phyloP scores from a whole-genome alignment of 345 rosid genomes.

The Fremontodendron californicum region DNA sequence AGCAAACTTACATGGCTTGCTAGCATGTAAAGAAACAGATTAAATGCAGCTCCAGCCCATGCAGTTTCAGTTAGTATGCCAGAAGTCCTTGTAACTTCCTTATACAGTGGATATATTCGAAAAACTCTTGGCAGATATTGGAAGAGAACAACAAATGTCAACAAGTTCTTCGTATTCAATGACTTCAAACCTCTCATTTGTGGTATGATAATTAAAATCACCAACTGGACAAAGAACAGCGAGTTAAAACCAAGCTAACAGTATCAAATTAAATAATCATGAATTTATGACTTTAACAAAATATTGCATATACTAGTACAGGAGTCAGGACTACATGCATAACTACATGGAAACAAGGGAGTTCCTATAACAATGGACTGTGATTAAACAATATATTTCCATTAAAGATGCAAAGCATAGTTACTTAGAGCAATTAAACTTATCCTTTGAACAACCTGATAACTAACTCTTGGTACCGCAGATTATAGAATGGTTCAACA shows the following conservation, averaged over 20 bases:
- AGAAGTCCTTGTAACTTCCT: slow-evolving; percentile 81
- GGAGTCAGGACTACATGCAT: neutral
- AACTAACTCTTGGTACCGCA: neutral
- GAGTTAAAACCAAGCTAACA: slow-evolving; percentile 8
- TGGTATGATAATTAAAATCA: slow-evolving; percentile 60
- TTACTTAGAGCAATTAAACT: neutral
- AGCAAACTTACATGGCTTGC: slow-evolving; percentile 80
- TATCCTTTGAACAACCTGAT: neutral
- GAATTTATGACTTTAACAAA: neutral
- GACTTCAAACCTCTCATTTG: slow-evolving; percentile 42
- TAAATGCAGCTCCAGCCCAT: slow-evolving; percentile 97
- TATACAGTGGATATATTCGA: slow-evolving; percentile 74
- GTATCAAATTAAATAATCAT: neutral
- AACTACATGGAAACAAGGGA: neutral
- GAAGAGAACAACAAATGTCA: slow-evolving; percentile 68
- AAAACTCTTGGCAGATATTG: slow-evolving; percentile 81
- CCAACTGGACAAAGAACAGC: slow-evolving; percentile 38
- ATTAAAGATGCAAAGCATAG: neutral
- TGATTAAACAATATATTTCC: neutral
- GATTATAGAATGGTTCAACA: neutral
- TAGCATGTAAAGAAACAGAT: slow-evolving; percentile 90
- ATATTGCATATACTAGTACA: neutral
- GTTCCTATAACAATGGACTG: slow-evolving; percentile 1
- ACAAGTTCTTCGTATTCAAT: slow-evolving; percentile 67
- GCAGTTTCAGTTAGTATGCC: slow-evolving; percentile 92